These are phyloP conservation scores for Daldinia decipiens DNA, from an alignment of 495 filamentous ascomycete genomes.

Conservation along the genomic window DNA sequence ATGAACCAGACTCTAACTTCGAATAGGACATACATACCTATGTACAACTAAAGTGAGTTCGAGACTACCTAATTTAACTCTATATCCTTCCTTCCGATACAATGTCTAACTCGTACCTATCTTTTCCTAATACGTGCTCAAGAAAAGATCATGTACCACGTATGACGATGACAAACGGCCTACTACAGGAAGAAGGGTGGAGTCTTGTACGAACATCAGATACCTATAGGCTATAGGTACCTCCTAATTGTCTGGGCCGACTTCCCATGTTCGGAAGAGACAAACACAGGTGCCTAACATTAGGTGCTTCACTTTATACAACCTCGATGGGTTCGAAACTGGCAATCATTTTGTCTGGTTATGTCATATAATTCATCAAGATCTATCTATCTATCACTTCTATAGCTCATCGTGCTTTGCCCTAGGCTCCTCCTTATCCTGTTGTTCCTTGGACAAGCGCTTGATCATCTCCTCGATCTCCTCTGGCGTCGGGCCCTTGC, in stretches of 20 bases:
- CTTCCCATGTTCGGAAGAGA: neutral
- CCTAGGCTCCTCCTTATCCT: conserved; percentile 49
- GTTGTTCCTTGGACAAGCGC: conserved; percentile 54
- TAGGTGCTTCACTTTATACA: neutral
- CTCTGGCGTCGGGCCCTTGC: conserved; percentile 55
- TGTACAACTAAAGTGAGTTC: neutral
- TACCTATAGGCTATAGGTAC: neutral
- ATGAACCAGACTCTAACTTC: neutral
- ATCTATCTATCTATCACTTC: conserved; percentile 38
- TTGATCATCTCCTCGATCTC: conserved; percentile 62
- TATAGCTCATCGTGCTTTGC: conserved; percentile 62
- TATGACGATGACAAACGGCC: conserved; percentile 33
- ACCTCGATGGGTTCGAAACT: neutral
- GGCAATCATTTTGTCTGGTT: neutral
- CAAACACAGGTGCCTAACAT: conserved; percentile 2
- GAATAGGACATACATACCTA: neutral
- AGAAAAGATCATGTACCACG: conserved; percentile 20
- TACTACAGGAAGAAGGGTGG: conserved; percentile 26
- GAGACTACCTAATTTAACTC: neutral
- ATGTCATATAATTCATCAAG: conserved; percentile 39
- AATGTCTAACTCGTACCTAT: conserved; percentile 1
- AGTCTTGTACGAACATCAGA: conserved; percentile 26
- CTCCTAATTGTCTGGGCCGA: neutral
- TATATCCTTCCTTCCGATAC: neutral
- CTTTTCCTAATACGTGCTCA: conserved; percentile 9